phyloP scores from a whole-genome alignment of 208 protist genomes.

The Leishmania tropica region DNA sequence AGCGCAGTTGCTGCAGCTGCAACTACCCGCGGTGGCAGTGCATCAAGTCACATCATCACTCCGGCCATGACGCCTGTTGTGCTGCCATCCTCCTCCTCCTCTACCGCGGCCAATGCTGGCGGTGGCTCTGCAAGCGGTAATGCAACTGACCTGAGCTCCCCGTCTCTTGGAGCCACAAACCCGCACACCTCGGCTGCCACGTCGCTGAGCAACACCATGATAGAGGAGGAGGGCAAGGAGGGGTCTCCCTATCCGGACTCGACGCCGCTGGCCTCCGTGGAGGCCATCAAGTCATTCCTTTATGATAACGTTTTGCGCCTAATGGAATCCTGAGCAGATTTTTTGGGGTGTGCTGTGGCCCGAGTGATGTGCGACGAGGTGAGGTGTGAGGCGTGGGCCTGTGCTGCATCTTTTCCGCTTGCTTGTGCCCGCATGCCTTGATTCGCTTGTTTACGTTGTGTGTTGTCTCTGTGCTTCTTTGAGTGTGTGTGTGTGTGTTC shows the following conservation, averaged over 20 bases:
- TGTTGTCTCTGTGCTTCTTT: background rate
- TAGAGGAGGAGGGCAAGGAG: slow-evolving; percentile 34
- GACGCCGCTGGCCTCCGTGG: slow-evolving; percentile 41
- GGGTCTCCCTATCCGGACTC: slow-evolving; percentile 27
- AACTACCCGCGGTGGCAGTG: background rate
- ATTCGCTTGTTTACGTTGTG: background rate
- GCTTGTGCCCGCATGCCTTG: background rate
- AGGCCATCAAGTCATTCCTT: slow-evolving; percentile 59
- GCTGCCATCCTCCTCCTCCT: background rate
- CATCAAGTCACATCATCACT: background rate
- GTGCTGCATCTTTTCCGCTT: background rate
- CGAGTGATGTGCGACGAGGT: background rate
- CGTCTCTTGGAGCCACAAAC: slow-evolving; percentile 16
- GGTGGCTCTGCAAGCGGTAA: background rate
- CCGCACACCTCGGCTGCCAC: slow-evolving; percentile 16
- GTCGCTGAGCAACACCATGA: slow-evolving; percentile 29
- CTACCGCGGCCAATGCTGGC: background rate
- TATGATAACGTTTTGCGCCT: slow-evolving; percentile 37
- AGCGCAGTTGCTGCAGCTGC: background rate
- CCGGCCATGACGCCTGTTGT: slow-evolving; percentile 3
- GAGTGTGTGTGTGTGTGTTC: background rate
- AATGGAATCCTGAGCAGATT: slow-evolving; percentile 9
- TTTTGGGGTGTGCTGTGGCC: background rate
- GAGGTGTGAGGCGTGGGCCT: background rate
- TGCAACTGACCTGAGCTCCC: slow-evolving; percentile 12